Base-by-base conservation (phyloP, 2,329 filamentous ascomycete genomes). In the Colletotrichum sp. region DNA sequence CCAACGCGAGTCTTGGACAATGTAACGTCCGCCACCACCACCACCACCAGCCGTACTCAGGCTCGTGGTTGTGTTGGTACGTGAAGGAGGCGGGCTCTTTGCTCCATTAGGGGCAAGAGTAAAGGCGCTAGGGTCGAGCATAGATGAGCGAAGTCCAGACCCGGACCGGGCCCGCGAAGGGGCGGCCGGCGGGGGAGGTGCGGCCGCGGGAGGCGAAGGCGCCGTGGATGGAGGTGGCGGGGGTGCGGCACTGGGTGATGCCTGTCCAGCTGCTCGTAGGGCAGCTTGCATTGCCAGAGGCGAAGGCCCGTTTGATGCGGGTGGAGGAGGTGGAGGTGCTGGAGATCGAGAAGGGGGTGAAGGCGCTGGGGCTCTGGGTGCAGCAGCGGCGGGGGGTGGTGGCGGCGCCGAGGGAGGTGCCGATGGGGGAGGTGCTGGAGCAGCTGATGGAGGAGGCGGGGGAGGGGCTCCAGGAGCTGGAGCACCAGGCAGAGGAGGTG, bases 1-100 rank as follows among this genome's bases (percentile, higher is more conserved):
- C 93, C 96, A 99, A 79, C 96, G 90, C 70, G 89, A 84, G 84
- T 99, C 97, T 77, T 95, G 91, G 66, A 98, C 92, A 13, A 91
- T 85, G 73, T 93, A 86, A 25, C 88, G 88, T 52, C 82, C 81
- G 29, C 82, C 82, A 15, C 79, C 78, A 9, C 70, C 70, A 13
- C 72, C 73, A 36, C 72, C 73, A 22, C 72, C 69, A 22, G 34
- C 73, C 13, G 59, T 25, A n/a, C 69, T 59, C 3, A 76, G 44
- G 34, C 64, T 73, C 4, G 65, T 39, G 22, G 72, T 85, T 27
- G 81, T 80, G 77, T 80, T 80, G 63, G 84, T 57, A 55, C 85
- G 85, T 6, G 87, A 86, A 1, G 88, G 87, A 76, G 87, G 89
- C 3, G 89, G 86, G 27, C 86, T 87, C 78, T 89, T 90, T 34